Evolutionary conservation across 169 alveolate genomes (phyloP).

Genomic region (Theileria orientalis): DNA sequence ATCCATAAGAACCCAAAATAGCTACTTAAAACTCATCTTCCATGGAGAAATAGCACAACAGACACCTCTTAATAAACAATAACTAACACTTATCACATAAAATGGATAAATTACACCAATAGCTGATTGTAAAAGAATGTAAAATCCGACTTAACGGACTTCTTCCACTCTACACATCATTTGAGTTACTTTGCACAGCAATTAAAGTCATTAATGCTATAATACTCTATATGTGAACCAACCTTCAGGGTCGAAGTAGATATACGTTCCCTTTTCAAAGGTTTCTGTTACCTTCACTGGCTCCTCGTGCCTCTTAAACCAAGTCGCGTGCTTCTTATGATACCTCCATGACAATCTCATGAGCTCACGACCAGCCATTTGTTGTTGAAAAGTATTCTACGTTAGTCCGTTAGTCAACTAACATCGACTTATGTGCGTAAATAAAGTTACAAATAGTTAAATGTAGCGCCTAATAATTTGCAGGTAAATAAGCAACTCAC

Average conservation of each 20-base stretch:
- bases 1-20: too few species aligned
- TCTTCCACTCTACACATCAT: conserved; percentile 34
- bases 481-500: conserved; percentile 16
- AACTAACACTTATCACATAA: too few species aligned
- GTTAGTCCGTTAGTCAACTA: neutral
- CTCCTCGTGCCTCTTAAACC: conserved; percentile 63
- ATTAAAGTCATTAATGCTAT: neutral
- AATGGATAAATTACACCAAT: too few species aligned
- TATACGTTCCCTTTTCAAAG: conserved; percentile 20
- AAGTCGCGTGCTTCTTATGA: conserved; percentile 61
- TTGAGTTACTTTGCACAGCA: too few species aligned
- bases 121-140: conserved; percentile 23
- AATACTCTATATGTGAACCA: neutral
- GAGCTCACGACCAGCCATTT: conserved; percentile 66
- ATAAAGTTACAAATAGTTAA: neutral
- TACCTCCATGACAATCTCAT: conserved; percentile 64
- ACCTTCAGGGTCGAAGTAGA: conserved; percentile 41
- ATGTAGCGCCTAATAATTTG: neutral
- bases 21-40: too few species aligned
- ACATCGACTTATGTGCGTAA: neutral
- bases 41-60: neutral
- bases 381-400: conserved; percentile 65
- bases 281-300: conserved; percentile 44
- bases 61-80: neutral
- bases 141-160: conserved; percentile 28